phyloP scores from a whole-genome alignment of 192 early-diverging fungal genomes.

The Allomyces macrogynus region DNA sequence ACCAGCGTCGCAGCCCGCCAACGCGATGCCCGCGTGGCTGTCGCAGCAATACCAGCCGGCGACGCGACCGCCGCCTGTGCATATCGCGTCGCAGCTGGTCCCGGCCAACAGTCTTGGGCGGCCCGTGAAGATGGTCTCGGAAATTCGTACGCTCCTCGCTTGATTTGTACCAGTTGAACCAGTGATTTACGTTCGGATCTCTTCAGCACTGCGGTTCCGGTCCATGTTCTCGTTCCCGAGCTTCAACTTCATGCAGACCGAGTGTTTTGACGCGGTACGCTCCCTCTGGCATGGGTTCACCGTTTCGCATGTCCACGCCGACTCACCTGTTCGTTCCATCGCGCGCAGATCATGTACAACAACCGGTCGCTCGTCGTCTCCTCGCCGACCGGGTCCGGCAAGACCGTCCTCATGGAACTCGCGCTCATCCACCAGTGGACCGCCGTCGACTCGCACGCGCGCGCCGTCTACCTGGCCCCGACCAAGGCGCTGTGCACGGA shows the following conservation, averaged over 20 bases:
- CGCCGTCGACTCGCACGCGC: constrained; percentile 4
- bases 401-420: constrained; percentile 41
- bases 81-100: no score
- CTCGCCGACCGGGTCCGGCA: constrained; percentile 49
- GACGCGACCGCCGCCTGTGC: no score
- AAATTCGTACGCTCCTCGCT: no score
- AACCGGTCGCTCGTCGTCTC: constrained; percentile 11
- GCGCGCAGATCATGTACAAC: neutral
- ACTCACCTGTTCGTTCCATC: constrained; percentile 5
- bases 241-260: constrained; percentile 14
- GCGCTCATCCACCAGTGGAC: constrained; percentile 7
- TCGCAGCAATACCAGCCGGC: no score
- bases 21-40: no score
- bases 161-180: no score
- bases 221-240: constrained; percentile 5
- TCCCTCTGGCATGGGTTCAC: neutral
- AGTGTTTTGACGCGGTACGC: constrained; percentile 6
- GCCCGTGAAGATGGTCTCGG: no score
- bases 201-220: neutral
- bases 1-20: no score
- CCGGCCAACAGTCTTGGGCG: no score
- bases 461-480: constrained; percentile 43
- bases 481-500: constrained; percentile 44
- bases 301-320: no score
- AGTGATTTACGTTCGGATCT: no score